Conservation (phyloP, 352 stramenopile species). For the Phytophthora capsici region DNA sequence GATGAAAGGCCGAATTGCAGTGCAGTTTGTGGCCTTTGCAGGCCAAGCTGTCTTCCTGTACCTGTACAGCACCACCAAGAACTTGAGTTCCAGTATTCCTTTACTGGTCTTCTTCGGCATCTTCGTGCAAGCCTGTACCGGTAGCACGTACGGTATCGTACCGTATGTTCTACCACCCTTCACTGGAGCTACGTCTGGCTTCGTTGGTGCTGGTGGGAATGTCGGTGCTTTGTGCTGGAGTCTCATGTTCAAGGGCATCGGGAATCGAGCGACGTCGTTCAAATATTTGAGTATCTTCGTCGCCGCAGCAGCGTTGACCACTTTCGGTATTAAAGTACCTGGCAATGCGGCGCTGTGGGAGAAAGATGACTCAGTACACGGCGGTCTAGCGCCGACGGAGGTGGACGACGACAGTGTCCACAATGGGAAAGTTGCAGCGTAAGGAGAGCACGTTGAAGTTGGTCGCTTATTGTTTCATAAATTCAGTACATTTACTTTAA, state of each 20-base stretch:
- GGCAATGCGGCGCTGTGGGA: slow-evolving; percentile 27
- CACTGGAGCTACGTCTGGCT: slow-evolving; percentile 53
- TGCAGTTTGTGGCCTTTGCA: slow-evolving; percentile 81
- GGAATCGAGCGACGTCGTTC: slow-evolving; percentile 44
- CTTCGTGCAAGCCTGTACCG: slow-evolving; percentile 71
- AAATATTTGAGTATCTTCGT: slow-evolving; percentile 61
- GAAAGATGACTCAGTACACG: slow-evolving; percentile 34
- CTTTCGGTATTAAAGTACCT: slow-evolving; percentile 41
- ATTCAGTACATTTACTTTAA: too few relatives aligned
- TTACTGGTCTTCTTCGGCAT: slow-evolving; percentile 90
- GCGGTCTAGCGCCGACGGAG: slow-evolving; percentile 29
- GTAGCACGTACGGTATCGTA: slow-evolving; percentile 69
- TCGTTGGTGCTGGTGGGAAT: slow-evolving; percentile 66
- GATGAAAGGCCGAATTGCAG: slow-evolving; percentile 88
- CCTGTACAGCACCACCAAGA: slow-evolving; percentile 76
- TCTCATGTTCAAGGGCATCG: slow-evolving; percentile 60
- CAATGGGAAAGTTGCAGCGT: slow-evolving; percentile 14
- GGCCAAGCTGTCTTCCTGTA: slow-evolving; percentile 83
- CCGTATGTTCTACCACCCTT: slow-evolving; percentile 49
- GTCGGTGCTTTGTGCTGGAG: slow-evolving; percentile 59
- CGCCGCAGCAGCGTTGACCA: slow-evolving; percentile 25
- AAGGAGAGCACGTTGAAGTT: slow-evolving; percentile 7
- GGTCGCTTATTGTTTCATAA: too few relatives aligned
- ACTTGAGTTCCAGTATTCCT: slow-evolving; percentile 61
- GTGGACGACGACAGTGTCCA: slow-evolving; percentile 45